Conservation (phyloP, 768 basidiomycete species). For the Tricholoma flavovirens region DNA sequence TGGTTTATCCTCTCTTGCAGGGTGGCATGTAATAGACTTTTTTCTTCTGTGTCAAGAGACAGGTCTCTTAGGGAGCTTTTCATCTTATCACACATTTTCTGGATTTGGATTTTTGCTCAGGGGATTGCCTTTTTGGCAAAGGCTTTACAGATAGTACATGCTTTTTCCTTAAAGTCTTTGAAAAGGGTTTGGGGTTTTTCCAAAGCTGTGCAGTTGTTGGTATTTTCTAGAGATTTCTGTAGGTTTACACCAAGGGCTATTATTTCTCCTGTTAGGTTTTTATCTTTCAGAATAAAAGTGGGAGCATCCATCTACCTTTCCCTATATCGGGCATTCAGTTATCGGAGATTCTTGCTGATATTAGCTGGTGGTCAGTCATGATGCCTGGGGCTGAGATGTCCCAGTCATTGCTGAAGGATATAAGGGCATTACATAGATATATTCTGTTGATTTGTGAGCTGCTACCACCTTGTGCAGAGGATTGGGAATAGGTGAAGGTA, state of each 20-base stretch:
- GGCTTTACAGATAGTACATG: background rate
- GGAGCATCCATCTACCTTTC: background rate
- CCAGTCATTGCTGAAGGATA: slow-evolving; percentile 6
- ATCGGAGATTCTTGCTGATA: background rate
- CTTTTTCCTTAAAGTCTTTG: background rate
- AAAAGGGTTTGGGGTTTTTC: background rate
- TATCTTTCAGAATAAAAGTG: background rate
- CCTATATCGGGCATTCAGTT: background rate
- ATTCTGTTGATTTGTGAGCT: slow-evolving; percentile 9
- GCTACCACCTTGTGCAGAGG: background rate
- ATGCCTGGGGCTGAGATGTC: background rate
- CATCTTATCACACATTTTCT: background rate
- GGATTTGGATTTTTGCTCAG: background rate
- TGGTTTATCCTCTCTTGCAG: background rate
- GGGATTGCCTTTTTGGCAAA: background rate
- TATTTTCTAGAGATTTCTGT: background rate
- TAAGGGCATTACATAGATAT: background rate
- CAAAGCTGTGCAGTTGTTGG: background rate
- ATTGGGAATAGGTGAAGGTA: slow-evolving; percentile 1
- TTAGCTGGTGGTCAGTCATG: slow-evolving; percentile 8
- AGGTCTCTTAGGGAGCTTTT: background rate
- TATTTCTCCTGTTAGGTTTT: background rate
- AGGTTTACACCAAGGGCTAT: background rate
- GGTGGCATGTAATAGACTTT: no score
- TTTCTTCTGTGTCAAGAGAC: background rate